Evolutionary conservation across 2,329 filamentous ascomycete genomes (phyloP), one percentile per base, ranked within the genome.

Genomic region (Magnaporthiopsis poae): DNA sequence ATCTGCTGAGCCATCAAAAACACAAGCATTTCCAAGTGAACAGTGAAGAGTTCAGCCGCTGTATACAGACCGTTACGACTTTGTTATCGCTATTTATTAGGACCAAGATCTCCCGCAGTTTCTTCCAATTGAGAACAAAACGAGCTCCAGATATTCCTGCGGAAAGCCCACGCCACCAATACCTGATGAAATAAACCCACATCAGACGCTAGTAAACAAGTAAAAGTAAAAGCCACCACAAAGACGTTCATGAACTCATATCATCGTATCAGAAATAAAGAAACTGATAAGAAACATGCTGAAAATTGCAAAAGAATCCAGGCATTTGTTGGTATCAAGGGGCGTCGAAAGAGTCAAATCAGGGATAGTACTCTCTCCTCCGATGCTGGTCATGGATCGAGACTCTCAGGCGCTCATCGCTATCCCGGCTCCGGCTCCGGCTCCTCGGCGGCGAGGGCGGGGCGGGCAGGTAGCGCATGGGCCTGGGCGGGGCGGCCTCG

Each of bases 401-500:
- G 25, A 80, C 70, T 5, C 69, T 68, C 36, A 72, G 69, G n/a
- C 71, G 71, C 68, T 75, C 73, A 61, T 75, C 67, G 67, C 76
- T 74, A 72, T 75, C 69, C 46, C 18, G 18, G 46, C 46, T 56
- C 46, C 46, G 18, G 46, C 77, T 77, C 64, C 73, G 67, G 72
- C 69, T 66, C 12, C 72, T 70, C 60, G 75, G 74, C 68, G 78
- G 70, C 62, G 74, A 69, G 21, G 46, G 46, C 46, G 46, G 46
- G 61, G 74, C 71, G 29, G 72, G 69, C 29, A 69, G 67, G 11
- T 71, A 68, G 12, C 74, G 74, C 1, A 73, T 73, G 56, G 72
- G 75, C 29, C 78, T 74, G 64, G 79, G 75, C 33, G 81, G 79
- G 0, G 80, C 81, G 67, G 63, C 63, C 31, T 85, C 81, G 63